Evolutionary conservation across 2,329 filamentous ascomycete genomes (phyloP).

Genomic region (Stagonosporopsis chrysanthemi): DNA sequence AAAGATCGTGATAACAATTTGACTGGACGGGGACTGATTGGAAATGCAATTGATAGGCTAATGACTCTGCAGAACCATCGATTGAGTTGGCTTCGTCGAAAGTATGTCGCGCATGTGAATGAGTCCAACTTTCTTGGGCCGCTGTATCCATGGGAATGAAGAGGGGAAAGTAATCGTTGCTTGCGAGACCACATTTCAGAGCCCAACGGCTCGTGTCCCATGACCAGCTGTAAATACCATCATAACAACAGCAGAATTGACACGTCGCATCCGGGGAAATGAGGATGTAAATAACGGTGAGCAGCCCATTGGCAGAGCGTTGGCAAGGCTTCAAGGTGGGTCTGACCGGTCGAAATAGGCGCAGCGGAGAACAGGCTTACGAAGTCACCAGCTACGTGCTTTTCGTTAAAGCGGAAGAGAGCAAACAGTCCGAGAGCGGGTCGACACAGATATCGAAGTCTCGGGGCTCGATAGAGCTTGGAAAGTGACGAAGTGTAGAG

Average conservation of each 20-base stretch:
- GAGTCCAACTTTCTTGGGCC: neutral
- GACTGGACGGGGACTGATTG: neutral
- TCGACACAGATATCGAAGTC: neutral
- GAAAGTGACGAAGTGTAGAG: neutral
- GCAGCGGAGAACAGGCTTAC: neutral
- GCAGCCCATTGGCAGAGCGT: conserved; percentile 7
- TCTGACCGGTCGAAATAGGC: conserved; percentile 12
- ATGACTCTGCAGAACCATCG: neutral
- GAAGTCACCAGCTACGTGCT: no score
- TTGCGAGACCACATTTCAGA: neutral
- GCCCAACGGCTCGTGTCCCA: neutral
- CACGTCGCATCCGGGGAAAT: conserved; percentile 7
- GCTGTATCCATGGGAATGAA: conserved; percentile 4
- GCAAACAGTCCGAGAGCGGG: neutral
- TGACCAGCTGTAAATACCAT: conserved; percentile 4
- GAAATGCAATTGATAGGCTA: neutral
- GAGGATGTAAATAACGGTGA: conserved; percentile 4
- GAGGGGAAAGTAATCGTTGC: conserved; percentile 9
- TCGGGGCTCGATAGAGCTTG: neutral
- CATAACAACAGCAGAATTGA: neutral
- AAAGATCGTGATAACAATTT: neutral
- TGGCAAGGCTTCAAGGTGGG: conserved; percentile 10
- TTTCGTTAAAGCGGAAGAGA: neutral
- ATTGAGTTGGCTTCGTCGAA: neutral
- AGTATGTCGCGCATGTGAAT: neutral